Base-by-base conservation (phyloP, 148 eudicot genomes). In the Heliamphora exappendiculata region DNA sequence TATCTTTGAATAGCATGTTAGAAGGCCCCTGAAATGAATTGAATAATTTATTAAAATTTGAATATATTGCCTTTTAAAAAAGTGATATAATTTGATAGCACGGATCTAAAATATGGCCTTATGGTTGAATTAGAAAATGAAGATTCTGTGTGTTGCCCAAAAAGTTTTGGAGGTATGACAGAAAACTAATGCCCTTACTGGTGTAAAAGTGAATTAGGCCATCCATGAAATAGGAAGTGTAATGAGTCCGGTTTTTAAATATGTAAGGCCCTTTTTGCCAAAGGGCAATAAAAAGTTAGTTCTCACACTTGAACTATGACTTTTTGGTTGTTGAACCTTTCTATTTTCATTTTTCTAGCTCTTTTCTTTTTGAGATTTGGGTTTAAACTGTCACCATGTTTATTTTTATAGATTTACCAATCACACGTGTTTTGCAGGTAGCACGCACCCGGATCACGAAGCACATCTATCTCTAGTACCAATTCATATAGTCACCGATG, bases 401-500 rank as follows among this genome's bases (percentile, higher is more conserved):
- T 70, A 50, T 14, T 37, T 68, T 65, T 67, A 53, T 79, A 9
- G 6, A 1, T 29, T 50, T 68, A 26, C 54, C 12, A 20, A 17
- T 44, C 20, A 41, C 24, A 66, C 22, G 39, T 68, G 29, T 42
- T 57, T 62, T 74, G 70, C 79, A 93, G 96, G 93, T 80, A 88
- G 84, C 75, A 77, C 82, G 79, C 75, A 74, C 76, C 70, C 68
- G 50, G 81, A 62, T 47, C 72, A 82, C 49, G 88, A 78, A 75
- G 85, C 80, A 75, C 78, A 58, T 57, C 50, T 80, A 47, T 57
- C 91, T 36, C 76, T 74, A 54, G 92, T 88, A 64, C 99, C 94
- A 10, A 87, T 95, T 42, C 86, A 92, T 84, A 85, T 95, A 76
- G 88, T 95, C 51, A 95, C 97, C 14, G 78, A 88, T 50, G 86